Evolutionary conservation across 1,284 basidiomycete species (phyloP).

Genomic region (Peniophora sp.): DNA sequence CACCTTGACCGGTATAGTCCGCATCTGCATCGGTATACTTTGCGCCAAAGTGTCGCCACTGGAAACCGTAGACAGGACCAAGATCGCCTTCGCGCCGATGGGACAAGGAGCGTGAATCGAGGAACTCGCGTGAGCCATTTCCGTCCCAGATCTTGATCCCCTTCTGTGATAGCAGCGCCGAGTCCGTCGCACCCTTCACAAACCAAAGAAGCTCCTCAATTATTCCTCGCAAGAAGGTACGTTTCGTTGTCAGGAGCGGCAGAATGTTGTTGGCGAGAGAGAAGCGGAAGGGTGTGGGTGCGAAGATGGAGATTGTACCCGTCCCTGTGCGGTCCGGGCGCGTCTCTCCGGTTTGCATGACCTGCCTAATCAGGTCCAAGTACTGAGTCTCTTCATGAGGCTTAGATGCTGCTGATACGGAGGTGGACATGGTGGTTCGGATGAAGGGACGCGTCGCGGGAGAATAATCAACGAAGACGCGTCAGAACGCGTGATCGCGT

Average conservation of each 20-base stretch:
- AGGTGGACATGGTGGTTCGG: neutral
- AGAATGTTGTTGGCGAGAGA: slow-evolving; percentile 67
- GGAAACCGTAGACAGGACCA: slow-evolving; percentile 97
- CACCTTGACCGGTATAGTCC: slow-evolving; percentile 83
- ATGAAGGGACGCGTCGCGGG: neutral
- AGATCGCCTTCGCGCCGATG: slow-evolving; percentile 89
- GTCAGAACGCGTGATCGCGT: no score
- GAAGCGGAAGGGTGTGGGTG: slow-evolving; percentile 83
- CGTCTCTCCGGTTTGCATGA: slow-evolving; percentile 67
- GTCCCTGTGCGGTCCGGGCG: slow-evolving; percentile 90
- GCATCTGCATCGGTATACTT: slow-evolving; percentile 76
- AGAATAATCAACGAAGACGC: no score
- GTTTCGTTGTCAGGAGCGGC: slow-evolving; percentile 92
- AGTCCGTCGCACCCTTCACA: slow-evolving; percentile 80
- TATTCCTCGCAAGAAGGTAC: slow-evolving; percentile 88
- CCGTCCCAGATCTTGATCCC: slow-evolving; percentile 98
- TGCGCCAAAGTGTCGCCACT: slow-evolving; percentile 98
- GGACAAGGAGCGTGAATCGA: slow-evolving; percentile 76
- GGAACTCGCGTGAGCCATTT: slow-evolving; percentile 84
- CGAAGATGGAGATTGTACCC: slow-evolving; percentile 85
- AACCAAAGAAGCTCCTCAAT: slow-evolving; percentile 97
- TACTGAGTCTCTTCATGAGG: slow-evolving; percentile 83
- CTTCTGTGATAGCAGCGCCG: slow-evolving; percentile 68
- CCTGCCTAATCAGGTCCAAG: slow-evolving; percentile 69
- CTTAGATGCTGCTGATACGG: neutral